Conservation (phyloP, 2,329 filamentous ascomycete species). For the Xylaria sp. region DNA sequence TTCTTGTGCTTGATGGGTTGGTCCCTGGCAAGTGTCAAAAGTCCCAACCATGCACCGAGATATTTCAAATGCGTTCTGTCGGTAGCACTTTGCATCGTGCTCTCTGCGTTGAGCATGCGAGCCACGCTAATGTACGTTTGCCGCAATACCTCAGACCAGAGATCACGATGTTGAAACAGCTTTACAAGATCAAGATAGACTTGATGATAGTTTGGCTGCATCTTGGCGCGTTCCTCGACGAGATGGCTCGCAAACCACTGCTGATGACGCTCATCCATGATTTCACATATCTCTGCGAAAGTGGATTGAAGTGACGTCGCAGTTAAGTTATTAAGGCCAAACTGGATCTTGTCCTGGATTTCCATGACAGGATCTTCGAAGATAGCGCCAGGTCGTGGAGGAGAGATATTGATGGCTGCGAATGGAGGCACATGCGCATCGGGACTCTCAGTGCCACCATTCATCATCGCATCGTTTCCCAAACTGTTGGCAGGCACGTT, state of each 20-base stretch:
- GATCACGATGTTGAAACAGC: slow-evolving; percentile 68
- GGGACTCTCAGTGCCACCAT: slow-evolving; percentile 65
- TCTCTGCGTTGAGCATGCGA: slow-evolving; percentile 83
- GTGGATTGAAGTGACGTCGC: slow-evolving; percentile 82
- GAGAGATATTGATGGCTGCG: slow-evolving; percentile 69
- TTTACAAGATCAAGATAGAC: slow-evolving; percentile 87
- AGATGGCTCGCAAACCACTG: slow-evolving; percentile 96
- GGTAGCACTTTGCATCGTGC: slow-evolving; percentile 74
- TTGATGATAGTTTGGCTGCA: slow-evolving; percentile 93
- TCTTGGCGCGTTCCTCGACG: slow-evolving; percentile 91
- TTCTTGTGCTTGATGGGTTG: slow-evolving; percentile 95
- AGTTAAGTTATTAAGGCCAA: slow-evolving; percentile 94
- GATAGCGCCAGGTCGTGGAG: slow-evolving; percentile 54
- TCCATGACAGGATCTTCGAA: slow-evolving; percentile 82
- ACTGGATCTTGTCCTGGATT: slow-evolving; percentile 87
- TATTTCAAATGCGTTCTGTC: slow-evolving; percentile 91
- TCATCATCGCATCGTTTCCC: slow-evolving; percentile 52
- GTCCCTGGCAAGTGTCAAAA: slow-evolving; percentile 85
- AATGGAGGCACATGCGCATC: slow-evolving; percentile 69
- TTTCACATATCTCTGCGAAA: slow-evolving; percentile 72
- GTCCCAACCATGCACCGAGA: slow-evolving; percentile 86
- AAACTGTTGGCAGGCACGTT: slow-evolving; percentile 34
- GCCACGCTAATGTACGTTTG: slow-evolving; percentile 87
- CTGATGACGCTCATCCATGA: slow-evolving; percentile 74
- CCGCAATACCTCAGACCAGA: slow-evolving; percentile 86